Evolutionary conservation across 2,329 filamentous ascomycete genomes (phyloP), one percentile per base, ranked within the genome.

Genomic region (Fusarium dlaminii): DNA sequence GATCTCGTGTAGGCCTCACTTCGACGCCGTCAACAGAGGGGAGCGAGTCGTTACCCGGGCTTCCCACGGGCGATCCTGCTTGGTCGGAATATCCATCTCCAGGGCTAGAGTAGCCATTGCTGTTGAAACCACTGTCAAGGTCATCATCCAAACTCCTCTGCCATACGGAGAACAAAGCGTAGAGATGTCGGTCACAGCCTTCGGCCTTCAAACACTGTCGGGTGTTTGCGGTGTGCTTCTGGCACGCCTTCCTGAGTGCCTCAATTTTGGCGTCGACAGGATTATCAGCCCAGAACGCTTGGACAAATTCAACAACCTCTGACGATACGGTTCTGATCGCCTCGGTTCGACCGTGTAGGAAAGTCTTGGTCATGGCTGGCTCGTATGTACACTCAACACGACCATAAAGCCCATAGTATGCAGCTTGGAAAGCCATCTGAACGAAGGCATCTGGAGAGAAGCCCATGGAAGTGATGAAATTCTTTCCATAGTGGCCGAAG

Each of bases 381-480:
- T 99, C 96, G 81, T 99, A 99, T 0, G 95, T 96, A 80, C 94
- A 97, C 82, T 98, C 96, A 3, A 98, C 90, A 9, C 94, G 91
- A 7, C 96, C 96, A 78, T 98, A 99, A 13, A 99, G 88, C 5
- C 96, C 96, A 79, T 98, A 99, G 85, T 99, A 98, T 3, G 96
- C 96, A 9, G 96, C 96, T 82, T 99, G 96, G 85, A 98, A 98
- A 0, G 96, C 96, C 96, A 99, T 98, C 82, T 99, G 96, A 27
- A 99, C 94, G 80, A 98, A 99, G 0, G 96, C 96, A 81, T 98
- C 96, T 0, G 96, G 96, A 0, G 96, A 98, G 83, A 98, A 97
- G 13, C 96, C 96, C 92, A 97, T 97, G 0, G 93, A 94, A 0
- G 95, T 98, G 83, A 99, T 98, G 80, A 98, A 98, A 82, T 96